phyloP scores from a whole-genome alignment of 2,329 filamentous ascomycete species.

The Colletotrichum salicis region DNA sequence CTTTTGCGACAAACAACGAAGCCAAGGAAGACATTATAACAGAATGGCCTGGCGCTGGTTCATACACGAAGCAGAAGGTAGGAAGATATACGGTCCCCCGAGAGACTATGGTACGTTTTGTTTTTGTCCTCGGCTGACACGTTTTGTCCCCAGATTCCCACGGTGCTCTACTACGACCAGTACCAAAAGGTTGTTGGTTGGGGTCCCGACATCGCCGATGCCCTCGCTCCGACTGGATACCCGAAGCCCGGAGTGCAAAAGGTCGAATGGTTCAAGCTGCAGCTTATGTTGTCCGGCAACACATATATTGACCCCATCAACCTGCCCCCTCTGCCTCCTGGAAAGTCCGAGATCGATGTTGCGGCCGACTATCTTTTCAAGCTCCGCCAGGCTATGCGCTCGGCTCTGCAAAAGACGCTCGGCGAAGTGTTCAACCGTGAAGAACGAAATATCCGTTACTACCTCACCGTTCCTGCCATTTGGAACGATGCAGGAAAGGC shows the following conservation, averaged over 20 bases:
- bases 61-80: constrained; percentile 99
- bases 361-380: constrained; percentile 99
- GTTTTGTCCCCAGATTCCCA: constrained; percentile 80
- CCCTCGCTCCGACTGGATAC: constrained; percentile 94
- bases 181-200: constrained; percentile 99
- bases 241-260: constrained; percentile 98
- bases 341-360: constrained; percentile 98
- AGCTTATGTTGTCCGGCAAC: constrained; percentile 98
- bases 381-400: constrained; percentile 94
- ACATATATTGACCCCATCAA: constrained; percentile 99
- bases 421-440: constrained; percentile 98
- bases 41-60: constrained; percentile 97
- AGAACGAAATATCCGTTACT: constrained; percentile 97
- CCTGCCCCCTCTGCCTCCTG: constrained; percentile 93
- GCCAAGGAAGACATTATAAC: constrained; percentile 99
- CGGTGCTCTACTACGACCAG: constrained; percentile 99
- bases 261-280: constrained; percentile 99
- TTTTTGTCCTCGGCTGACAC: constrained; percentile 4
- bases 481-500: constrained; percentile 99
- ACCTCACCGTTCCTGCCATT: constrained; percentile 97
- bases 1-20: constrained; percentile 96
- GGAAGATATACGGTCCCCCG: constrained; percentile 16
- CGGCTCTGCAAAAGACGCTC: constrained; percentile 93
- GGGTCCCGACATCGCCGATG: constrained; percentile 98
- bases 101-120: too few relatives aligned